A percentile compares a stretch with the other conserved stretches of the same genome.
phyloP scores from a whole-genome alignment of 1,139 yeast species.

The Suhomyces guaymorum region DNA sequence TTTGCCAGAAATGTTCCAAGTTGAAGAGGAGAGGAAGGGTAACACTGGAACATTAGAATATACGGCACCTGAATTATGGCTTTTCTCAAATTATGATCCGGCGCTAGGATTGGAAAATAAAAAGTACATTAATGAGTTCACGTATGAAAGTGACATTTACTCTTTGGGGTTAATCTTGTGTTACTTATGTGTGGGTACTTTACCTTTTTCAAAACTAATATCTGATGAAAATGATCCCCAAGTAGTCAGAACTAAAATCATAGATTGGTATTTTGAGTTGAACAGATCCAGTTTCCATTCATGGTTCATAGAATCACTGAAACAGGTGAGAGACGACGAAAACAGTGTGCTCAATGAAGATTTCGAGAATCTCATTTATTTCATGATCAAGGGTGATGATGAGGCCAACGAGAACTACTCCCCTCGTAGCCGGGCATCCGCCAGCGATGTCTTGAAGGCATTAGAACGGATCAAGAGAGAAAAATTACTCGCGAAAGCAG shows the following conservation, averaged over 20 bases:
- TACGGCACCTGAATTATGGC: conserved; percentile 79
- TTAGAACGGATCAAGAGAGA: conserved; percentile 23
- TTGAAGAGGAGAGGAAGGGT: conserved; percentile 45
- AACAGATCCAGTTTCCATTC: conserved; percentile 21
- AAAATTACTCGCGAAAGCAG: not conserved
- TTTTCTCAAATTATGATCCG: conserved; percentile 28
- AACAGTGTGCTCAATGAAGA: conserved; percentile 8
- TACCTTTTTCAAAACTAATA: conserved; percentile 53
- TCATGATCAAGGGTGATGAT: conserved; percentile 35
- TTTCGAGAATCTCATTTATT: conserved; percentile 27
- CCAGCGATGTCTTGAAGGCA: conserved; percentile 22
- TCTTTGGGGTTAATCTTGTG: conserved; percentile 81
- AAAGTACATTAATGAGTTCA: conserved; percentile 50
- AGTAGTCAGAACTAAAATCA: conserved; percentile 26
- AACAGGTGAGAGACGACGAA: not conserved
- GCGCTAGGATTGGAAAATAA: conserved; percentile 18
- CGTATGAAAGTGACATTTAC: conserved; percentile 73
- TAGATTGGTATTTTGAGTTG: conserved; percentile 32
- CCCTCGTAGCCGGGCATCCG: conserved; percentile 13
- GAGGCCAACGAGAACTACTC: conserved; percentile 6
- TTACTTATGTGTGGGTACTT: conserved; percentile 65
- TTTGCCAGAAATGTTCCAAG: conserved; percentile 7
- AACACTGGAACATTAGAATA: conserved; percentile 85
- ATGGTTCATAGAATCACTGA: conserved; percentile 26
- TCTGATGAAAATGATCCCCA: conserved; percentile 39